Evolutionary conservation across 768 basidiomycete species (phyloP).

Genomic region (Hypholoma sublateritium): DNA sequence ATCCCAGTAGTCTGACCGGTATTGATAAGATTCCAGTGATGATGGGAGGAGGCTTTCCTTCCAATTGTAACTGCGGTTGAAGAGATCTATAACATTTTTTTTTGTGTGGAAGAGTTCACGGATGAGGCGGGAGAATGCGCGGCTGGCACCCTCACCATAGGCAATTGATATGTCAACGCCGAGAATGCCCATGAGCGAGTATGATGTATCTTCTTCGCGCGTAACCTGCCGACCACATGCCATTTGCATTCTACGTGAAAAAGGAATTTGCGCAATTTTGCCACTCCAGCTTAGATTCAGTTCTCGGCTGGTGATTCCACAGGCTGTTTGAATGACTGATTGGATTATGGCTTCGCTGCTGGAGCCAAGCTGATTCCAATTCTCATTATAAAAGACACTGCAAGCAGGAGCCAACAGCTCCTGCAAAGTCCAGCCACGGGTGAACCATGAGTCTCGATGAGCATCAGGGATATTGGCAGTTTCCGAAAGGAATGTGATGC

Average conservation of each 20-base stretch:
- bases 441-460: neutral
- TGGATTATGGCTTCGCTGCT: neutral
- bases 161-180: neutral
- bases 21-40: neutral
- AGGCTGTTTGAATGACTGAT: neutral
- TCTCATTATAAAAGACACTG: neutral
- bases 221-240: neutral
- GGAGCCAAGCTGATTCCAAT: neutral
- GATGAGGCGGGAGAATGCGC: neutral
- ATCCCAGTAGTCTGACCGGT: neutral
- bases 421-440: neutral
- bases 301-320: neutral
- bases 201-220: neutral
- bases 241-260: neutral
- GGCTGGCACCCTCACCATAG: neutral
- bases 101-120: neutral
- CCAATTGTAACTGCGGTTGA: neutral
- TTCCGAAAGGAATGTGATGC: neutral
- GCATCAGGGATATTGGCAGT: neutral
- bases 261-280: neutral
- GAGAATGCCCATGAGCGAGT: conserved; percentile 1
- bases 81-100: neutral
- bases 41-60: neutral
- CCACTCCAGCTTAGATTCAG: neutral
- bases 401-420: neutral